These are phyloP conservation scores for Pichia sp. DNA, from an alignment of 1,139 yeast genomes.

Conservation along the genomic window DNA sequence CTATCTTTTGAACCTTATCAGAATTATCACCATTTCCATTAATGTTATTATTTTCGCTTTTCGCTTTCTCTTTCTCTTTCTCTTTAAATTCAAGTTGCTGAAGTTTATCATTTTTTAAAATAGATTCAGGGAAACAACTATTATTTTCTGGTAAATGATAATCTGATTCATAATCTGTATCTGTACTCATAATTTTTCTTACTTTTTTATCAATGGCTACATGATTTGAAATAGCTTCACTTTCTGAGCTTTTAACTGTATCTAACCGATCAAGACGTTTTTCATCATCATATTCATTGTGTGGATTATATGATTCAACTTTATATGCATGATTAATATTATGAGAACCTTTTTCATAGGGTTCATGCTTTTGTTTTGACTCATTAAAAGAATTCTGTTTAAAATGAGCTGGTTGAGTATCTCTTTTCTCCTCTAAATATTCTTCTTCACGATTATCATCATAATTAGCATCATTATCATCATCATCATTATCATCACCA, in stretches of 20 bases:
- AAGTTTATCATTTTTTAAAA: background rate
- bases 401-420: too few species aligned
- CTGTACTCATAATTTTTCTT: conserved; percentile 3
- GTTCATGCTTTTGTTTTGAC: too few species aligned
- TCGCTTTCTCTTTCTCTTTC: background rate
- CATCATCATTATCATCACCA: background rate
- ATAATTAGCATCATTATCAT: background rate
- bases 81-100: background rate
- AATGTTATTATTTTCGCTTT: background rate
- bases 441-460: background rate
- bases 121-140: conserved; percentile 5
- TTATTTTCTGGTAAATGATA: background rate
- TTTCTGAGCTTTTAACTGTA: background rate
- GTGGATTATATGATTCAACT: background rate
- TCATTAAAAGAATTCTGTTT: too few species aligned
- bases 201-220: conserved; percentile 9
- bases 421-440: background rate
- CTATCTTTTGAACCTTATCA: background rate
- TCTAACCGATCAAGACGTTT: background rate
- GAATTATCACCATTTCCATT: background rate
- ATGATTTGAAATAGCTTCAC: background rate
- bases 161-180: conserved; percentile 8
- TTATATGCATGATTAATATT: background rate
- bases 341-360: too few species aligned
- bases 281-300: background rate